A percentile compares a stretch with the other conserved stretches of the same genome.
These are phyloP conservation scores for Aspergillus uvarum DNA, from an alignment of 2,329 filamentous ascomycete species.

Conservation along the genomic window DNA sequence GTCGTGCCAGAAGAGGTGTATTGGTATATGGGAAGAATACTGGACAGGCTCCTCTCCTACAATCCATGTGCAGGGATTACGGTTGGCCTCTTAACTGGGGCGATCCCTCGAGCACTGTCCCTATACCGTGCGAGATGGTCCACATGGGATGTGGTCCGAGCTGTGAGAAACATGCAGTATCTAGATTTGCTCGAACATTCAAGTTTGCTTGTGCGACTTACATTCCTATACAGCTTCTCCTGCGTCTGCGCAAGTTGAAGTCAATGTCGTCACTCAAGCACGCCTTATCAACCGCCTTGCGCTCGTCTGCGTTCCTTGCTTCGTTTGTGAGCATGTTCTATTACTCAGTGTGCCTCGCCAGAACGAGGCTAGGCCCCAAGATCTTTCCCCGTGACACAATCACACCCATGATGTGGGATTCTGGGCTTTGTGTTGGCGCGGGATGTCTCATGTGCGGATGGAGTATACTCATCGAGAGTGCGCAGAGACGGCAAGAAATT, in stretches of 20 bases:
- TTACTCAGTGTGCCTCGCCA: slow-evolving; percentile 76
- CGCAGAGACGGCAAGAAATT: slow-evolving; percentile 68
- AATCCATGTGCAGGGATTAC: slow-evolving; percentile 71
- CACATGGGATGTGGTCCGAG: slow-evolving; percentile 74
- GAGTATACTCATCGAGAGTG: slow-evolving; percentile 73
- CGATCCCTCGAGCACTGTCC: slow-evolving; percentile 66
- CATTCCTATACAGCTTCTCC: slow-evolving; percentile 69
- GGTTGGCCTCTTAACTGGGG: slow-evolving; percentile 68
- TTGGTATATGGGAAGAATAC: slow-evolving; percentile 74
- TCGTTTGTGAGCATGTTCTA: slow-evolving; percentile 78
- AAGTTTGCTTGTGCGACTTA: slow-evolving; percentile 74
- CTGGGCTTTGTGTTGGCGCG: slow-evolving; percentile 64
- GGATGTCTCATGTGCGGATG: slow-evolving; percentile 78
- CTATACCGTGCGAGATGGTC: slow-evolving; percentile 79
- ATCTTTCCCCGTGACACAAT: slow-evolving; percentile 59
- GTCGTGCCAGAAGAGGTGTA: slow-evolving; percentile 61
- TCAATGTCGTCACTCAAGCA: slow-evolving; percentile 46
- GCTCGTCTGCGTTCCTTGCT: slow-evolving; percentile 75
- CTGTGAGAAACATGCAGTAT: slow-evolving; percentile 69
- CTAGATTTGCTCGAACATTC: slow-evolving; percentile 68
- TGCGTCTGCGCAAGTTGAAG: slow-evolving; percentile 56
- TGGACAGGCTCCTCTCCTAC: slow-evolving; percentile 66
- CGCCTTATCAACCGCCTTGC: slow-evolving; percentile 60
- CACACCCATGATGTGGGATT: slow-evolving; percentile 58
- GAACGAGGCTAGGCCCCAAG: slow-evolving; percentile 70